Evolutionary conservation across 2,329 filamentous ascomycete species (phyloP).

Genomic region (Neonectria sp.): DNA sequence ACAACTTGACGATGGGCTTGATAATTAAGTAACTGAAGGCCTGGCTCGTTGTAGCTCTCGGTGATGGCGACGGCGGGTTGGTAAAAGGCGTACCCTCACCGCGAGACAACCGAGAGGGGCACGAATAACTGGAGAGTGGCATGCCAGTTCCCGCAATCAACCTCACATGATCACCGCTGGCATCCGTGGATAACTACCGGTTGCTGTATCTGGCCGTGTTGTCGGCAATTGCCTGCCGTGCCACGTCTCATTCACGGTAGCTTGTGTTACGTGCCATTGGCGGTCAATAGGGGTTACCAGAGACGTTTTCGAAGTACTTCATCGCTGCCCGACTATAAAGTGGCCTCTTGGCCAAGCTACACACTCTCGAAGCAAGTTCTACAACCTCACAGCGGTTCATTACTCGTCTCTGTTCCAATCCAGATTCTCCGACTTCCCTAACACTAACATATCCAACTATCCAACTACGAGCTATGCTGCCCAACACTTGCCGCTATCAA

Average conservation of each 20-base stretch:
- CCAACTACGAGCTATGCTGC: conserved; percentile 4
- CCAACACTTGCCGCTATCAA: background rate
- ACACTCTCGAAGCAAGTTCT: background rate
- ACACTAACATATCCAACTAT: background rate
- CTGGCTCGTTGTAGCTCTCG: background rate
- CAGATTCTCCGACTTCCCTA: background rate
- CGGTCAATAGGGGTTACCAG: conserved; percentile 1
- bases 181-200: background rate
- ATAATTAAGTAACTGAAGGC: background rate
- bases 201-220: background rate
- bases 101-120: background rate
- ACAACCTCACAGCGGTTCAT: background rate
- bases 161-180: background rate
- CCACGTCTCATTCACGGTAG: conserved; percentile 8
- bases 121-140: background rate
- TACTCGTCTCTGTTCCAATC: background rate
- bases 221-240: conserved; percentile 3
- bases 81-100: background rate
- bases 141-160: background rate
- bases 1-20: conserved; percentile 13
- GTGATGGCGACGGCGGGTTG: background rate
- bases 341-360: background rate
- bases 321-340: background rate
- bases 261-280: conserved; percentile 22
- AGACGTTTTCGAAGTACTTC: background rate